Evolutionary conservation across 768 basidiomycete species (phyloP).

Genomic region (Boletus pseudo-olivaceus): DNA sequence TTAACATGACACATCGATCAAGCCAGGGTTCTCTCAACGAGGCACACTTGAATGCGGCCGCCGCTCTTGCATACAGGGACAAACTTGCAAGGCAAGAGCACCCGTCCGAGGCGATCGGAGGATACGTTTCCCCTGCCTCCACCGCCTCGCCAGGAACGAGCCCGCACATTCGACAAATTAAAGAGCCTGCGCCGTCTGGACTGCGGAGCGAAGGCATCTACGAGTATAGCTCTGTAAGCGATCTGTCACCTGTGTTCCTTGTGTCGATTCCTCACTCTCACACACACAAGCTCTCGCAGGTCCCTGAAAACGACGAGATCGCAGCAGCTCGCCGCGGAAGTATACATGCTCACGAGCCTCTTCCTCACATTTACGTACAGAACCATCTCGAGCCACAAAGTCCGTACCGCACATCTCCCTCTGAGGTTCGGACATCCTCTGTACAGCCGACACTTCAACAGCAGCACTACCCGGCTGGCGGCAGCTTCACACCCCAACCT

Average conservation of each 20-base stretch:
- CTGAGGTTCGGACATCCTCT: slow-evolving; percentile 13
- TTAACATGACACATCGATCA: slow-evolving; percentile 31
- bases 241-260: background rate
- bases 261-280: background rate
- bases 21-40: slow-evolving; percentile 33
- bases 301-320: slow-evolving; percentile 23
- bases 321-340: slow-evolving; percentile 24
- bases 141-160: slow-evolving; percentile 41
- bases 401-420: slow-evolving; percentile 16
- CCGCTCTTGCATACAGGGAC: slow-evolving; percentile 23
- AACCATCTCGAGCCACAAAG: slow-evolving; percentile 12
- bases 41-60: slow-evolving; percentile 21
- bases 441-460: slow-evolving; percentile 17
- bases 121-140: slow-evolving; percentile 43
- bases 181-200: slow-evolving; percentile 19
- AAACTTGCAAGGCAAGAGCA: slow-evolving; percentile 26
- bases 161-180: slow-evolving; percentile 27
- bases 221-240: slow-evolving; percentile 24
- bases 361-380: slow-evolving; percentile 25
- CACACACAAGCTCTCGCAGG: slow-evolving; percentile 17
- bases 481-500: slow-evolving; percentile 12
- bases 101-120: slow-evolving; percentile 20
- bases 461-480: slow-evolving; percentile 15
- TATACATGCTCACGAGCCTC: slow-evolving; percentile 17
- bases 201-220: slow-evolving; percentile 27